Evolutionary conservation across 495 filamentous ascomycete genomes (phyloP).

Genomic region (Penicillium fimorum): DNA sequence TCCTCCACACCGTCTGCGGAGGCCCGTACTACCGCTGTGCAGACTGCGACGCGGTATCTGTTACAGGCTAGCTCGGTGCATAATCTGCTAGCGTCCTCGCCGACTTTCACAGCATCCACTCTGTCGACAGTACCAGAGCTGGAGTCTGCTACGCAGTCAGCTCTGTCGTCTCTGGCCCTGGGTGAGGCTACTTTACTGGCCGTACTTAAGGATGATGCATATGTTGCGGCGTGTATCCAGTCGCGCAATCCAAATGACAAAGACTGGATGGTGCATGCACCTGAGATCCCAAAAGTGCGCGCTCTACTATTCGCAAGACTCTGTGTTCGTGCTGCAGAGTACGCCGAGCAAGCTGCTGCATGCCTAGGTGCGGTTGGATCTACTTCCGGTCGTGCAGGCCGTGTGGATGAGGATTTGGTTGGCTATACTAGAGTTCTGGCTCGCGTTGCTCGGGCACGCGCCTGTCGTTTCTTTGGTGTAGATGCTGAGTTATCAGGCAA

Average conservation of each 20-base stretch:
- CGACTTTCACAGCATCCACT: conserved; percentile 21
- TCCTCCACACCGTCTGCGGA: conserved; percentile 59
- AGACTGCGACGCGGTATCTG: conserved; percentile 72
- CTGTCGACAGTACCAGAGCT: conserved; percentile 54
- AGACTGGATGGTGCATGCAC: conserved; percentile 90
- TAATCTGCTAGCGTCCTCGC: conserved; percentile 56
- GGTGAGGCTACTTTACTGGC: conserved; percentile 88
- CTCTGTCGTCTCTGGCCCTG: conserved; percentile 69
- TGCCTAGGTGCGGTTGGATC: conserved; percentile 44
- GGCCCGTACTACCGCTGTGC: conserved; percentile 65
- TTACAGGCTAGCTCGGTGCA: conserved; percentile 79
- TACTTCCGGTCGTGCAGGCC: conserved; percentile 17
- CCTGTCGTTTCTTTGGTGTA: conserved; percentile 85
- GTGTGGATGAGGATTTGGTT: conserved; percentile 58
- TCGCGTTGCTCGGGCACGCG: conserved; percentile 71
- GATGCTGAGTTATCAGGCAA: conserved; percentile 81
- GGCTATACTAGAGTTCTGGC: conserved; percentile 72
- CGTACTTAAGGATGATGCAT: conserved; percentile 90
- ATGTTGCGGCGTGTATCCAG: conserved; percentile 73
- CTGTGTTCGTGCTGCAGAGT: conserved; percentile 67
- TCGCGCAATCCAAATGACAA: conserved; percentile 73
- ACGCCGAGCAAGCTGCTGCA: conserved; percentile 51
- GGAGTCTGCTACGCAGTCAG: conserved; percentile 60
- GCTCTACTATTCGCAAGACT: conserved; percentile 83
- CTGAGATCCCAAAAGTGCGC: conserved; percentile 82